Evolutionary conservation across 345 rosid genomes (phyloP).

Genomic region (Conringia planisiliqua): DNA sequence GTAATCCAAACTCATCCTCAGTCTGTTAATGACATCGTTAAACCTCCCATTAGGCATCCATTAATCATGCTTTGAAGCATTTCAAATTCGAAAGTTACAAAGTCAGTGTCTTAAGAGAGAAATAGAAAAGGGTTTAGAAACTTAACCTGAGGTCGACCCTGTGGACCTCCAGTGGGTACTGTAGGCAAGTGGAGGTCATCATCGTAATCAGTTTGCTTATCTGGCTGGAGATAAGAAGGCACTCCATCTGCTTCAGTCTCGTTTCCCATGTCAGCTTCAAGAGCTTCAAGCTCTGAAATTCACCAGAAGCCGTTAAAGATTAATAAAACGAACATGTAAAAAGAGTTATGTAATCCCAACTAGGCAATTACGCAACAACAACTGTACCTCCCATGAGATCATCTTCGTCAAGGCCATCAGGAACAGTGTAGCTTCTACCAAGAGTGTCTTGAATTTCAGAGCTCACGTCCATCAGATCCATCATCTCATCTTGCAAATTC

Average conservation of each 20-base stretch:
- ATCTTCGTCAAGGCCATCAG: slow-evolving; percentile 97
- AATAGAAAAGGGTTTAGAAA: background rate
- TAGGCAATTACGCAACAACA: background rate
- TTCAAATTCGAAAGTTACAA: background rate
- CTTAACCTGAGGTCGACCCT: slow-evolving; percentile 68
- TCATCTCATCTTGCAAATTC: slow-evolving; percentile 99
- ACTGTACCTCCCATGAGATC: slow-evolving; percentile 95
- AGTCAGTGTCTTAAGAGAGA: background rate
- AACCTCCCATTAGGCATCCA: slow-evolving; percentile 1
- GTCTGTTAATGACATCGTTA: slow-evolving; percentile 48
- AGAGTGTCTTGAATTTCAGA: slow-evolving; percentile 91
- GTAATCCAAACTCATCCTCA: slow-evolving; percentile 81
- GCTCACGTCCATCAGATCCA: slow-evolving; percentile 97
- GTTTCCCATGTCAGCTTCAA: slow-evolving; percentile 94
- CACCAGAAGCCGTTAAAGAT: background rate
- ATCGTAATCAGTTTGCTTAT: slow-evolving; percentile 65
- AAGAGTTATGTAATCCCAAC: background rate
- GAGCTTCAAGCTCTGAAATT: slow-evolving; percentile 84
- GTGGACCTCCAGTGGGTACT: slow-evolving; percentile 59
- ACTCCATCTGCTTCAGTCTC: slow-evolving; percentile 77
- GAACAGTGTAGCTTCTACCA: slow-evolving; percentile 88
- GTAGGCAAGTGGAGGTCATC: slow-evolving; percentile 76
- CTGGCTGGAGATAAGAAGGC: slow-evolving; percentile 96
- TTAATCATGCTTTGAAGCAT: background rate
- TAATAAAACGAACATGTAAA: background rate